A percentile compares a stretch with the other conserved stretches of the same genome.
Conservation (phyloP, 768 basidiomycete species). For the Rhizopogon salebrosus region DNA sequence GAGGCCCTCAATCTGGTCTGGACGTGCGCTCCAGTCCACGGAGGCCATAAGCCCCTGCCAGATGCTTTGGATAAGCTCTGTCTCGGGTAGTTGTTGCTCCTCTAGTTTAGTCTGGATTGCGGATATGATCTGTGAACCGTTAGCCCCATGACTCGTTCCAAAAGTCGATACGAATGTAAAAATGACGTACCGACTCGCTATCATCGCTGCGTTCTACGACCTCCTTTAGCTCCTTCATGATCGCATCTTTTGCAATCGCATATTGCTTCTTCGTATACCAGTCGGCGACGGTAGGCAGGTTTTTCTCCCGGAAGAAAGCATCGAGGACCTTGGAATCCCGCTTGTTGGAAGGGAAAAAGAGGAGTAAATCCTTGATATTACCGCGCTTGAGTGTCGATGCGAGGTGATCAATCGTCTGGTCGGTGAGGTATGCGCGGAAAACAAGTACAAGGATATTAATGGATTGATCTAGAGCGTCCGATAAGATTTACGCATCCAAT, state of each 20-base stretch:
- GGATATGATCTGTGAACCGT: constrained; percentile 56
- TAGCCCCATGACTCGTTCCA: constrained; percentile 1
- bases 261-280: constrained; percentile 94
- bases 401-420: constrained; percentile 89
- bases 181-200: constrained; percentile 53
- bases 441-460: constrained; percentile 70
- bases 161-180: not conserved
- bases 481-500: not conserved
- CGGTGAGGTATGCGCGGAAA: constrained; percentile 75
- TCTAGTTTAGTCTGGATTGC: constrained; percentile 69
- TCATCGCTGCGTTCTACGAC: constrained; percentile 67
- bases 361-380: constrained; percentile 77
- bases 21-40: constrained; percentile 83
- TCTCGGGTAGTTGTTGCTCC: constrained; percentile 78
- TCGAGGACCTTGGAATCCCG: constrained; percentile 71
- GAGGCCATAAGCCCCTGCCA: constrained; percentile 90
- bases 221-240: constrained; percentile 64
- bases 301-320: constrained; percentile 80
- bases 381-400: constrained; percentile 76
- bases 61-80: constrained; percentile 81
- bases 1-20: constrained; percentile 88
- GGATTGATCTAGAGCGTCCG: constrained; percentile 55
- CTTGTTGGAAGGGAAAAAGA: constrained; percentile 85
- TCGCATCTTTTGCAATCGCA: constrained; percentile 72
- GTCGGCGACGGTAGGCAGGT: constrained; percentile 76